Base-by-base conservation (phyloP, 2,329 filamentous ascomycete species). In the Stagonosporopsis cucurbitacearum region DNA sequence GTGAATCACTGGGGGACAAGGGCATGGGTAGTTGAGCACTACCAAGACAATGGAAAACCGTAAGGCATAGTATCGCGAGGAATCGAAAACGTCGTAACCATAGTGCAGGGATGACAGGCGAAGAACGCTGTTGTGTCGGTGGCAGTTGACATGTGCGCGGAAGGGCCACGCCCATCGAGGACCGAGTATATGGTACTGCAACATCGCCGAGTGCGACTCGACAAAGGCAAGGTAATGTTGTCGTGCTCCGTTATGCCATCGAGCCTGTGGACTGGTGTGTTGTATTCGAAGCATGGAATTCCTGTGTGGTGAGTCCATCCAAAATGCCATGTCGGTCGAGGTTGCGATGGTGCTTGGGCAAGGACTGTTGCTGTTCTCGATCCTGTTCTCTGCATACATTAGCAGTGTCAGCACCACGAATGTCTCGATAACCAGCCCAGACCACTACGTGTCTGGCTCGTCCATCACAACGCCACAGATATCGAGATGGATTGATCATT, bases 401-500 rank as follows among this genome's bases (percentile, higher is more conserved):
- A 40, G 19, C 19, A 40, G 11, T 12, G 36, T 40, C 11, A 23
- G 12, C 25, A 23, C 12, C 36, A 37, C 35, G 5, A 15, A n/a
- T 15, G 7, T 32, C 12, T 20, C 35, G 13, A 5, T 20, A 2
- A 11, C 35, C 35, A 20, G 35, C 33, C 15, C 33, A 17, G 35
- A 37, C 17, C 30, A 8, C 13, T 5, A 32, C n/a, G 19, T 15
- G 17, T 37, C 44, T 41, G 15, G 17, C 28, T 35, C 33, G n/a
- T 49, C 53, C 42, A 45, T 55, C 56, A 58, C 50, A 48, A n/a
- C 32, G 36, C 50, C 56, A 58, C 37, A 25, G 23, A 30, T 42
- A 35, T 36, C 25, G 50, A 35, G 39, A 45, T 40, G 44, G 43
- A 64, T 71, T 71, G 70, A 72, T 71, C 67, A 61, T 71, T 66